Evolutionary conservation across 495 filamentous ascomycete genomes (phyloP), one percentile per base, ranked within the genome.

Genomic region (Neurospora sp.): DNA sequence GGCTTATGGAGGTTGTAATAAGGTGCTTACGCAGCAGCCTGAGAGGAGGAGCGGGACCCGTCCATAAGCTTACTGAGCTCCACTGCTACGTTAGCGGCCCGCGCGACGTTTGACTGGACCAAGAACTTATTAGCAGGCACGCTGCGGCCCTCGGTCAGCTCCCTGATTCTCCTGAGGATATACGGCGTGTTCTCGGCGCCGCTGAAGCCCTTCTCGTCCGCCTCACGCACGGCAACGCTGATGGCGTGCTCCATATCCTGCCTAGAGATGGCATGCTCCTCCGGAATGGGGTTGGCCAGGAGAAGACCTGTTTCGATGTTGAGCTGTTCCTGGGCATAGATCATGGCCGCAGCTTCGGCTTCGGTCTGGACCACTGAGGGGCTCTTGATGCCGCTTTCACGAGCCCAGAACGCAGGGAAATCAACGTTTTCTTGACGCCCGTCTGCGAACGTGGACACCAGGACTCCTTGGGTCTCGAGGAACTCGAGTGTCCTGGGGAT

Each of bases 101-200:
- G 85, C 72, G 86, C 85, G 48, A 97, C 94, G 78, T 98, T 99
- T 3, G 88, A 87, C 77, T 90, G 87, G 20, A 97, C 89, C 76
- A 98, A 83, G 12, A 89, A 91, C 74, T 86, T 86, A 76, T 99
- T 99, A 9, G 94, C 90, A 1, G 82, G 77, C 27, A 96, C 85
- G 74, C 91, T 94, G 74, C 84, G 88, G 3, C 90, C 92, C 14
- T 88, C 82, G 4, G 91, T 97, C 68, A 97, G 83, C 73, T 96
- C 88, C 76, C 91, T 91, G 78, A 99, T 95, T 78, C 91, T 91
- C 12, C 80, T 80, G 2, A 99, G 85, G 70, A 98, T 90, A 76
- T 92, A 98, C 1, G 96, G 96, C 0, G 96, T 99, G 76, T 96
- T 96, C 69, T 89, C 89, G 75, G 87, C 93, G 6, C 96, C 96